phyloP scores from a whole-genome alignment of 2,329 filamentous ascomycete species.

The Claviceps sp. region DNA sequence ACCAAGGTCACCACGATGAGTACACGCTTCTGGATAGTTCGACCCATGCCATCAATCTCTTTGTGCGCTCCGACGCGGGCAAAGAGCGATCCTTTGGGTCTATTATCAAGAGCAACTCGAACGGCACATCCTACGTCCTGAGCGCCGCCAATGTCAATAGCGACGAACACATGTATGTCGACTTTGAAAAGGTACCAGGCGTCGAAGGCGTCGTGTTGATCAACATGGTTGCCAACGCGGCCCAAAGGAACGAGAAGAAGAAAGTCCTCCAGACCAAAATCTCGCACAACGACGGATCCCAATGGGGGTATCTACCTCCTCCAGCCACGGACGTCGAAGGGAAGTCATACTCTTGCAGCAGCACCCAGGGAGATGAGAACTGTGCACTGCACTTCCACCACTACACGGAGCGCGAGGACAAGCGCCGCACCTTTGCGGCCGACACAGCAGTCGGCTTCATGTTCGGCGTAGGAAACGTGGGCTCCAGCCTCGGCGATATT shows the following conservation, averaged over 20 bases:
- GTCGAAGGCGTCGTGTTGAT: slow-evolving; percentile 82
- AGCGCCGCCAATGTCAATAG: slow-evolving; percentile 73
- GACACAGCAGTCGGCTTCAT: slow-evolving; percentile 79
- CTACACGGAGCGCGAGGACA: slow-evolving; percentile 81
- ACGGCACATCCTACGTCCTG: slow-evolving; percentile 87
- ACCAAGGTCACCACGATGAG: slow-evolving; percentile 61
- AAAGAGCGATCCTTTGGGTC: slow-evolving; percentile 61
- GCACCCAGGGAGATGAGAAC: slow-evolving; percentile 41
- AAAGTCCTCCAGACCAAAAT: slow-evolving; percentile 87
- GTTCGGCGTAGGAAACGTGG: slow-evolving; percentile 87
- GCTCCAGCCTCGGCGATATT: slow-evolving; percentile 47
- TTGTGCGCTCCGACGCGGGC: slow-evolving; percentile 65
- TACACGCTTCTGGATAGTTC: slow-evolving; percentile 94
- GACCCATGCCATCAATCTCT: slow-evolving; percentile 86
- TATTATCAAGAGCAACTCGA: slow-evolving; percentile 96
- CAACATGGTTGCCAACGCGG: slow-evolving; percentile 68
- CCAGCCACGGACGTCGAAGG: slow-evolving; percentile 57
- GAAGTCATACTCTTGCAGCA: slow-evolving; percentile 57
- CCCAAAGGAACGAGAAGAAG: slow-evolving; percentile 59
- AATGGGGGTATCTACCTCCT: slow-evolving; percentile 69
- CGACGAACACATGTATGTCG: slow-evolving; percentile 63
- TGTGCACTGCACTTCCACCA: slow-evolving; percentile 90
- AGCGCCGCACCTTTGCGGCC: slow-evolving; percentile 75
- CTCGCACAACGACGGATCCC: slow-evolving; percentile 88
- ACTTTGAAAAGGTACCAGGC: slow-evolving; percentile 91